Conservation (phyloP, 768 basidiomycete genomes). For the Termitomyces sp. region DNA sequence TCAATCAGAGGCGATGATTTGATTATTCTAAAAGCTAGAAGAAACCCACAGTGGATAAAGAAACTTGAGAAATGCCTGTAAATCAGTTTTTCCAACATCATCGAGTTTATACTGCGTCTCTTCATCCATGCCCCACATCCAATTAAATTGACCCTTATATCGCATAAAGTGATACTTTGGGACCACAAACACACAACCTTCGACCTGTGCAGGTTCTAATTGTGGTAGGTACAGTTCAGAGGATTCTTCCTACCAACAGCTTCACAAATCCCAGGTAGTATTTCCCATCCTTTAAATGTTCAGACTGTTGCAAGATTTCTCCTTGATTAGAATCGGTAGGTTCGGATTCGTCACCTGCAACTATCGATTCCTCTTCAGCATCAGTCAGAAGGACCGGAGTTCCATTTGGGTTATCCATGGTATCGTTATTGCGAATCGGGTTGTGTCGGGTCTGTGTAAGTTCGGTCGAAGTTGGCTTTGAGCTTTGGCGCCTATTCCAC, state of each 20-base stretch:
- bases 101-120: not conserved
- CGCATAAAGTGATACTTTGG: conserved; percentile 3
- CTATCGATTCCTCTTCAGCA: too few relatives aligned
- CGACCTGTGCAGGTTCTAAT: not conserved
- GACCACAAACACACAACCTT: not conserved
- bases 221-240: not conserved
- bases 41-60: conserved; percentile 7
- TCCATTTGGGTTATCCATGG: too few relatives aligned
- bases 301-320: not conserved
- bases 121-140: not conserved
- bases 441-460: too few relatives aligned
- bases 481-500: too few relatives aligned
- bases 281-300: not conserved
- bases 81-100: not conserved
- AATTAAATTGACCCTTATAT: not conserved
- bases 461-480: too few relatives aligned
- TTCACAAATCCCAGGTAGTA: conserved; percentile 1
- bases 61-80: conserved; percentile 3
- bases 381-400: too few relatives aligned
- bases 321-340: not conserved
- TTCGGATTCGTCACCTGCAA: too few relatives aligned
- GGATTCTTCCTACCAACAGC: not conserved
- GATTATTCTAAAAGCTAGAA: not conserved
- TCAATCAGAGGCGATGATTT: not conserved
- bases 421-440: too few relatives aligned